Conservation (phyloP, 345 rosid genomes). For the Salix koriyanagi region DNA sequence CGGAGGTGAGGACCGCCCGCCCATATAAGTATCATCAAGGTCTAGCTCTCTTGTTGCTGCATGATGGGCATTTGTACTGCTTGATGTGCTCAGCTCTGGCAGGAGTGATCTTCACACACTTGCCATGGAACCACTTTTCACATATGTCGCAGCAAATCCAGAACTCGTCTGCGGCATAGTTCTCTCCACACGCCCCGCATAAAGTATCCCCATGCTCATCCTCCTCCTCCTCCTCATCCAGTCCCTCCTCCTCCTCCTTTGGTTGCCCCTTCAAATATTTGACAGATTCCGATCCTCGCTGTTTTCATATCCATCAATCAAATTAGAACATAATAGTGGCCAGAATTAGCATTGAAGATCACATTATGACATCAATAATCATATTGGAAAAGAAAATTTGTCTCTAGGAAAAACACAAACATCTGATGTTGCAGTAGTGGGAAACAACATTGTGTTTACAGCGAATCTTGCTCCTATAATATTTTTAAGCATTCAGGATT, state of each 20-base stretch:
- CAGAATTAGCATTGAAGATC: background rate
- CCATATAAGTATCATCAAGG: slow-evolving; percentile 13
- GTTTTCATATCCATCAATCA: slow-evolving; percentile 22
- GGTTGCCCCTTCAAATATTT: slow-evolving; percentile 34
- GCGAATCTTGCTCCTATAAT: no score
- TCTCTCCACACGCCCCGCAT: slow-evolving; percentile 29
- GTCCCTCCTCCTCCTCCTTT: slow-evolving; percentile 23
- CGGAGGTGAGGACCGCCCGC: slow-evolving; percentile 3
- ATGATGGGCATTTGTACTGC: slow-evolving; percentile 29
- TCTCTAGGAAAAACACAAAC: background rate
- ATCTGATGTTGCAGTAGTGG: background rate
- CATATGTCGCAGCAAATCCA: slow-evolving; percentile 31
- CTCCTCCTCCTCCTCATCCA: slow-evolving; percentile 17
- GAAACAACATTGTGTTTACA: no score
- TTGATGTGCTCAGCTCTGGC: slow-evolving; percentile 32
- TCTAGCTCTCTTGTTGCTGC: slow-evolving; percentile 25
- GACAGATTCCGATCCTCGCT: slow-evolving; percentile 49
- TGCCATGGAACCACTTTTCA: slow-evolving; percentile 34
- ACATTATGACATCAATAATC: background rate
- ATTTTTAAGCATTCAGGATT: no score
- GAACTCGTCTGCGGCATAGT: slow-evolving; percentile 28
- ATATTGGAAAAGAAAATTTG: background rate
- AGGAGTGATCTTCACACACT: slow-evolving; percentile 34
- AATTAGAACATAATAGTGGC: background rate
- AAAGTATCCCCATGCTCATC: slow-evolving; percentile 24